Conservation (phyloP, 805 yeast genomes). For the Teunomyces atbi region DNA sequence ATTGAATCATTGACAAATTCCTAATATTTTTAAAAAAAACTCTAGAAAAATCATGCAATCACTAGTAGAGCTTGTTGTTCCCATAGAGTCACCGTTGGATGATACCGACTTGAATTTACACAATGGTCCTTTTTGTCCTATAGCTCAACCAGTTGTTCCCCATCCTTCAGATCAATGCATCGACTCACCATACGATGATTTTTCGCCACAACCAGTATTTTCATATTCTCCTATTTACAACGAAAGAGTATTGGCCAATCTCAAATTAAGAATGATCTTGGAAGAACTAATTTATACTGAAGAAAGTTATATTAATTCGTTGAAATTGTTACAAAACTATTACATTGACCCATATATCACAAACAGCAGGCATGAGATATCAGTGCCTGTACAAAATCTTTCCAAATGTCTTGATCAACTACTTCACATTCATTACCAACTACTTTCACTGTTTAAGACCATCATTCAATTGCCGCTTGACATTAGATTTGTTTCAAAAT, state of each 20-base stretch:
- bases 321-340: constrained; percentile 41
- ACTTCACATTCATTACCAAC: constrained; percentile 24
- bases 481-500: background rate
- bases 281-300: constrained; percentile 53
- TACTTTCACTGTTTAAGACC: constrained; percentile 23
- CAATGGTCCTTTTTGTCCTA: background rate
- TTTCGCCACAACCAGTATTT: constrained; percentile 20
- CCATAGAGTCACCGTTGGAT: too few species aligned
- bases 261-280: constrained; percentile 26
- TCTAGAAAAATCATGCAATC: too few species aligned
- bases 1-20: too few species aligned
- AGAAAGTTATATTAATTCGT: constrained; percentile 43
- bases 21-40: too few species aligned
- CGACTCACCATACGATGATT: background rate
- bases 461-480: background rate
- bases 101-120: too few species aligned
- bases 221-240: constrained; percentile 18
- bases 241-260: background rate
- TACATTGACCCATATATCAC: constrained; percentile 42
- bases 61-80: too few species aligned
- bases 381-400: constrained; percentile 18
- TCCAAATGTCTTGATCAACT: constrained; percentile 1
- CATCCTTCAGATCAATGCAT: background rate
- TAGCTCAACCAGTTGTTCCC: background rate
- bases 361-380: constrained; percentile 25